Conservation (phyloP, 805 yeast genomes). For the Saturnispora bothae region DNA sequence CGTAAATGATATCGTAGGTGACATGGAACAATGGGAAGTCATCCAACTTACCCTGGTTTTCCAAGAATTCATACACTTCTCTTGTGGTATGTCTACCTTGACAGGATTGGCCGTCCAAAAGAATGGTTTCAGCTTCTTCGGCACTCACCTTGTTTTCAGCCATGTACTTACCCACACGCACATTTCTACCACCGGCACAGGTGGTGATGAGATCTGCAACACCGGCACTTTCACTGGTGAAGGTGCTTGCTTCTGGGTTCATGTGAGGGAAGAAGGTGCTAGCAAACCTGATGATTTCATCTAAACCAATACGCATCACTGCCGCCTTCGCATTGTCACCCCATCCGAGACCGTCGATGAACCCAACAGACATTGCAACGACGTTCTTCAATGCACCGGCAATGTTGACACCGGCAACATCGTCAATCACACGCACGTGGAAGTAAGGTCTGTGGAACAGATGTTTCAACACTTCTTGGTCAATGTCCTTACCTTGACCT, state of each 20-base stretch:
- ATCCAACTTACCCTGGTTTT: constrained; percentile 36
- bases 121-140: constrained; percentile 69
- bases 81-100: constrained; percentile 88
- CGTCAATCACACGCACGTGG: constrained; percentile 88
- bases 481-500: constrained; percentile 63
- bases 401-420: constrained; percentile 91
- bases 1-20: constrained; percentile 76
- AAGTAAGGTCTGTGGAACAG: constrained; percentile 96
- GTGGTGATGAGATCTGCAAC: constrained; percentile 97
- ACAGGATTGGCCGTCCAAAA: constrained; percentile 91
- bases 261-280: constrained; percentile 69
- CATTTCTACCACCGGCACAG: constrained; percentile 96
- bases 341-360: constrained; percentile 97
- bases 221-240: constrained; percentile 91
- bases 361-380: constrained; percentile 93
- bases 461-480: constrained; percentile 58
- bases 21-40: constrained; percentile 79
- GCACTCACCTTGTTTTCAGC: constrained; percentile 72
- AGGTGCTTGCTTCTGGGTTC: constrained; percentile 59
- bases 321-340: constrained; percentile 99
- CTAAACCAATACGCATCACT: constrained; percentile 88
- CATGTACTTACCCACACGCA: constrained; percentile 78
- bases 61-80: constrained; percentile 83
- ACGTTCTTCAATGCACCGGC: constrained; percentile 97
- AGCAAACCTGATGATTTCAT: constrained; percentile 84